Evolutionary conservation across 1,284 basidiomycete species (phyloP), one percentile per base, ranked within the genome.

Genomic region (Boletus subluridellus): DNA sequence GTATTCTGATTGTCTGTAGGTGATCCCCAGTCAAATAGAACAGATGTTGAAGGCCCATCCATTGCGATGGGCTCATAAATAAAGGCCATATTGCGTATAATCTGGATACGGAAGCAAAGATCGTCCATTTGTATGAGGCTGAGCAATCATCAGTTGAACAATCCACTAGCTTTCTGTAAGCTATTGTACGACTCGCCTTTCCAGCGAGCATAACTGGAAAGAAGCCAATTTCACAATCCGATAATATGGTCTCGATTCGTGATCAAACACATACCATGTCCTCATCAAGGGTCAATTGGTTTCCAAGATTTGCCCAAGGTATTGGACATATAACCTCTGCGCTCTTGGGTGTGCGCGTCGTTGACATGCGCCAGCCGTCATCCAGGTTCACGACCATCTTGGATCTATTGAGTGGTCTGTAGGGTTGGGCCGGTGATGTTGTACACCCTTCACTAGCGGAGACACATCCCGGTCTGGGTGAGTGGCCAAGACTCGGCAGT

Each of bases 21-120:
- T 2, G 66, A 68, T 32, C 78, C 77, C 83, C 83, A 86, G 60
- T 82, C 81, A 49, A 86, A 73, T 28, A 85, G 63, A 59, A 79
- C 77, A 5, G 79, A 78, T 17, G 66, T 69, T 2, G 62, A 62
- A 4, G 73, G 71, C 1, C 72, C 75, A 53, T 86, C 83, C 28
- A 84, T 73, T 26, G 82, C 72, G 41, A 84, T 72, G 0, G 85
- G 84, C 57, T 83, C 78, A 51, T 79, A 77, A 9, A 84, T 48
- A 60, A 85, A 86, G 0, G 77, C 80, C 57, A 78, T 64, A 30
- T 78, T 63, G 2, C 55, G 52, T 35, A 68, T 61, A 26, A 77
- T 73, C 46, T 76, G 71, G 7, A 82, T 51, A 11, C 76, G 75
- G 37, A 78, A 66, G 50, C 76, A 70, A n/a, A 75, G 67, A 5